Evolutionary conservation across 805 yeast genomes (phyloP).

Genomic region (Priceomyces castillae): DNA sequence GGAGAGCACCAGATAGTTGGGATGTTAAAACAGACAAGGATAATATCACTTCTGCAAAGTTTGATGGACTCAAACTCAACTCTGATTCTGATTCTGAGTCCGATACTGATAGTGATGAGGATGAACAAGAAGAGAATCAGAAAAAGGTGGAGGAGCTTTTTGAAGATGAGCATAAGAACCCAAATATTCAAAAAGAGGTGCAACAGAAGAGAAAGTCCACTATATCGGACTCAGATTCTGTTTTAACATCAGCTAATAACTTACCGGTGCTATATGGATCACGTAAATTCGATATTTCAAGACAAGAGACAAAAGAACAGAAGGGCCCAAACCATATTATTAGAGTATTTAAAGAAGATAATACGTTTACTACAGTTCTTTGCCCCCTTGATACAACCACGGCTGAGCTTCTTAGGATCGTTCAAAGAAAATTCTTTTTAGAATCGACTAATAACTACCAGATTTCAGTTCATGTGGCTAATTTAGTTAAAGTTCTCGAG

Average conservation of each 20-base stretch:
- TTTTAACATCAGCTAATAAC: constrained; percentile 1
- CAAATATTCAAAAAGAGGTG: background rate
- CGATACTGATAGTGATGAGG: constrained; percentile 15
- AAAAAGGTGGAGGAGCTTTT: constrained; percentile 5
- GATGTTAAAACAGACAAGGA: constrained; percentile 33
- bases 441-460: constrained; percentile 71
- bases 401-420: constrained; percentile 63
- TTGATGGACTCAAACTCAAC: constrained; percentile 2
- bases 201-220: background rate
- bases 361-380: constrained; percentile 79
- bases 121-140: constrained; percentile 7
- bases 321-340: constrained; percentile 47
- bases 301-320: constrained; percentile 5
- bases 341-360: constrained; percentile 79
- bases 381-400: constrained; percentile 78
- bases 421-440: constrained; percentile 76
- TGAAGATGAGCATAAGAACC: background rate
- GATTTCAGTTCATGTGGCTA: constrained; percentile 72
- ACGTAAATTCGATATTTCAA: constrained; percentile 18
- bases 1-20: constrained; percentile 52
- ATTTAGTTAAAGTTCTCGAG: constrained; percentile 68
- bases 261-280: constrained; percentile 38
- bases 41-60: constrained; percentile 2
- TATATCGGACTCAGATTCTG: constrained; percentile 2
- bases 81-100: constrained; percentile 13